Percentiles rank a stretch among this genome's conserved stretches.
Evolutionary conservation across 2,329 filamentous ascomycete species (phyloP).

Genomic region (Colletotrichum incanum): DNA sequence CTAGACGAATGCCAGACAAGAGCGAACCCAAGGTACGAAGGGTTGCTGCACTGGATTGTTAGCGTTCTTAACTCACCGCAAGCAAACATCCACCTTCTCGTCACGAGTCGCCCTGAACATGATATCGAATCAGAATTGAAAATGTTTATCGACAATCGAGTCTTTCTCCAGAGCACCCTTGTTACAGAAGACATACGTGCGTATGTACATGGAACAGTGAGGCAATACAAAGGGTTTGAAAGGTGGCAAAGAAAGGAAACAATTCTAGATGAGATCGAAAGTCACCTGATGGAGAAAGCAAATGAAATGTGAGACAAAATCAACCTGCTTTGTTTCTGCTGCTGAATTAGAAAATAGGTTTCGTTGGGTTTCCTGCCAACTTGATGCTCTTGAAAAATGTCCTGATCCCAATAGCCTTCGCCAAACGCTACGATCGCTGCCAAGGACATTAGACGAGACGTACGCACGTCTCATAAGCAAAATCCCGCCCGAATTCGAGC

Average conservation of each 20-base stretch:
- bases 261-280: constrained; percentile 1
- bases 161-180: not conserved
- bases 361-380: constrained; percentile 17
- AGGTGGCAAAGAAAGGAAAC: not conserved
- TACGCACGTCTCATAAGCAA: constrained; percentile 28
- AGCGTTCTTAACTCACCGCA: constrained; percentile 16
- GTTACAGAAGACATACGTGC: constrained; percentile 3
- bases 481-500: constrained; percentile 41
- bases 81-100: constrained; percentile 22
- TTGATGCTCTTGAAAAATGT: constrained; percentile 18
- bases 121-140: not conserved
- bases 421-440: not conserved
- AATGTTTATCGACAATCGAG: not conserved
- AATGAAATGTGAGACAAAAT: not conserved
- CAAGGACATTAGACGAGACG: constrained; percentile 13
- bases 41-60: constrained; percentile 46
- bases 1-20: constrained; percentile 47
- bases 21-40: not conserved
- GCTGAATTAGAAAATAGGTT: not conserved
- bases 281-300: not conserved
- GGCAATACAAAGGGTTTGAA: not conserved
- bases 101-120: constrained; percentile 25
- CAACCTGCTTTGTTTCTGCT: too few relatives aligned
- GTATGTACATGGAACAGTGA: not conserved
- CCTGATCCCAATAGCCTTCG: not conserved